Evolutionary conservation across 108 stramenopile species (phyloP), one percentile per base, ranked within the genome.

Genomic region (Cylindrotheca closterium): DNA sequence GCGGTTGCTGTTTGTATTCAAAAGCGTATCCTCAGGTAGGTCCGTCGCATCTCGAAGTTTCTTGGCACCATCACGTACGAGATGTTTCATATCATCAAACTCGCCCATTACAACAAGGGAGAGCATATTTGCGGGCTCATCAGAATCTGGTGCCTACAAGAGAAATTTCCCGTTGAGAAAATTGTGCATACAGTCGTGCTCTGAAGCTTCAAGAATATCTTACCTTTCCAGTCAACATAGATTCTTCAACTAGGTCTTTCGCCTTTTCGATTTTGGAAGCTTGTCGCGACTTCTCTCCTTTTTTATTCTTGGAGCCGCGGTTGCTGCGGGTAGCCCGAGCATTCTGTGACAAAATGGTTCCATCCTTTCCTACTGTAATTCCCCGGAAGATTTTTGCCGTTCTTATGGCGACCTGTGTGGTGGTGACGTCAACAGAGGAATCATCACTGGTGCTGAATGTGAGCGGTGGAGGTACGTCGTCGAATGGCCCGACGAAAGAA

Each of bases 11-110:
- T 93, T 93, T 31, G 82, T 69, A 23, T 70, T 34, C 30, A 80
- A 34, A 0, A 92, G 65, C 22, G 71, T 51, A 29, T 88, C 88
- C 29, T 93, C 92, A 4, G 82, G 60, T 1, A 79, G 51, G 0
- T 71, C 73, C 8, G 73, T 63, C 27, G 79, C 84, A 30, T 93
- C 89, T 8, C 87, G 68, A 0, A 93, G 77, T 58, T 89, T 90
- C 63, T 89, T 93, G n/a, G 89, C 70, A 0, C 92, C 92, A 68
- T 93, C 92, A n/a, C 87, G 89, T 25, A 93, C 92, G 21, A 93
- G 82, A 26, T 90, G 75, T 53, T 90, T 90, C 75, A 93, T 86
- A 42, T 90, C 87, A 55, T 93, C 92, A 71, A 89, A 93, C 65
- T 90, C 89, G 23, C 92, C 92, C 70, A 93, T 80, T 34, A 84